Base-by-base conservation (phyloP, 129 eudicot genomes). In the Escallonia herrerae region DNA sequence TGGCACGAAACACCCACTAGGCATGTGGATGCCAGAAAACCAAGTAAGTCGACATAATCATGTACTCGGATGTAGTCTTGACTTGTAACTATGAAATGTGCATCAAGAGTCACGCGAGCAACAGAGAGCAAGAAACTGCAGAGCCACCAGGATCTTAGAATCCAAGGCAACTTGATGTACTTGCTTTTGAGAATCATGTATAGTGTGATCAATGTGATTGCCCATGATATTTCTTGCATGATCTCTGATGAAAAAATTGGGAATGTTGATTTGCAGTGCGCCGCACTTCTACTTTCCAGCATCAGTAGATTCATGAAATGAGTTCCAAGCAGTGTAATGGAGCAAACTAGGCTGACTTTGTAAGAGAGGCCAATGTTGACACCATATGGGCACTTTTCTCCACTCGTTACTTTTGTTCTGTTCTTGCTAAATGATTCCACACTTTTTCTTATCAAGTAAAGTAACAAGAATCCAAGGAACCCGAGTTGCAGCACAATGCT, bases 91-190 rank as follows among this genome's bases (percentile, higher is more conserved):
- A 76, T 56, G 57, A 58, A 76, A 49, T 77, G 76, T 45, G 77
- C 90, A 68, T 85, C 91, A 40, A 87, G 78, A 62, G 64, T 70
- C 47, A 66, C 63, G 52, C 77, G 77, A 14, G 78, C 68, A 62
- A 75, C 83, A 14, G 83, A 64, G 8, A 91, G 63, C 69, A 91
- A 64, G 79, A 91, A 88, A 64, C 76, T 87, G 70, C 84, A 87
- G 42, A 80, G 71, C 96, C 98, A 91, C 98, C 98, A 91, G 10
- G 72, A n/a, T 77, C 95, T 81, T 70, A 88, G 56, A 55, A 87
- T 66, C 87, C 90, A 84, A 6, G 96, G 95, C 63, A 83, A 81
- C 56, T 74, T 51, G 15, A 47, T 43, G 42, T 56, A 43, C 66
- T 62, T 79, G 49, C 60, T 71, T 15, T 70, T 85, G 38, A 56